Evolutionary conservation across 495 filamentous ascomycete species (phyloP).

Genomic region (Neurospora discreta): DNA sequence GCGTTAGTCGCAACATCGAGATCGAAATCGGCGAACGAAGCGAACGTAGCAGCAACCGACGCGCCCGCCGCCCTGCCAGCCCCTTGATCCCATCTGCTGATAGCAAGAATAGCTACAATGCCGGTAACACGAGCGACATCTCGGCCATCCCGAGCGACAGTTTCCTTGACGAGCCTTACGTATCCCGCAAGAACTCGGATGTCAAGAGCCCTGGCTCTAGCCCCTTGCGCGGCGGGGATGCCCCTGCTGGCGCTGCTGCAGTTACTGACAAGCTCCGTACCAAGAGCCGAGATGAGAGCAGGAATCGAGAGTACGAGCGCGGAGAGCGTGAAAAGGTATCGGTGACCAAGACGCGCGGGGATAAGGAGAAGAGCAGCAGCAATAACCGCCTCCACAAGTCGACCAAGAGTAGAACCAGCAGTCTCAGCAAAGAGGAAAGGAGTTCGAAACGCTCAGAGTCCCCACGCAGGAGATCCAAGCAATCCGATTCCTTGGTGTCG

Average conservation of each 20-base stretch:
- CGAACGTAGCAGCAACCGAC: constrained; percentile 31
- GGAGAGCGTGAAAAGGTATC: constrained; percentile 1
- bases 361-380: constrained; percentile 19
- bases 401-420: constrained; percentile 47
- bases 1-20: constrained; percentile 61
- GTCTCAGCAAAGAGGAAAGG: constrained; percentile 49
- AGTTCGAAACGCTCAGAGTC: constrained; percentile 38
- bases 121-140: constrained; percentile 60
- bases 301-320: constrained; percentile 21
- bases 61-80: constrained; percentile 40
- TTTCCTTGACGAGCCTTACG: constrained; percentile 55
- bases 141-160: constrained; percentile 86
- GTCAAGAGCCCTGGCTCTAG: constrained; percentile 18
- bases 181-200: constrained; percentile 19
- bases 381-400: constrained; percentile 42
- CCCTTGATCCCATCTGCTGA: constrained; percentile 43
- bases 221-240: constrained; percentile 24
- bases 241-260: constrained; percentile 25
- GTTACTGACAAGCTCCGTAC: constrained; percentile 38
- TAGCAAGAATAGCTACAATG: constrained; percentile 49
- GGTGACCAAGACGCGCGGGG: constrained; percentile 15
- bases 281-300: constrained; percentile 31
- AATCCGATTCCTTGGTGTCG: constrained; percentile 51
- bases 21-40: constrained; percentile 31
- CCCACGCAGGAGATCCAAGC: constrained; percentile 50